Evolutionary conservation across 2,329 filamentous ascomycete genomes (phyloP).

Genomic region (Cryphonectria nitschkei): DNA sequence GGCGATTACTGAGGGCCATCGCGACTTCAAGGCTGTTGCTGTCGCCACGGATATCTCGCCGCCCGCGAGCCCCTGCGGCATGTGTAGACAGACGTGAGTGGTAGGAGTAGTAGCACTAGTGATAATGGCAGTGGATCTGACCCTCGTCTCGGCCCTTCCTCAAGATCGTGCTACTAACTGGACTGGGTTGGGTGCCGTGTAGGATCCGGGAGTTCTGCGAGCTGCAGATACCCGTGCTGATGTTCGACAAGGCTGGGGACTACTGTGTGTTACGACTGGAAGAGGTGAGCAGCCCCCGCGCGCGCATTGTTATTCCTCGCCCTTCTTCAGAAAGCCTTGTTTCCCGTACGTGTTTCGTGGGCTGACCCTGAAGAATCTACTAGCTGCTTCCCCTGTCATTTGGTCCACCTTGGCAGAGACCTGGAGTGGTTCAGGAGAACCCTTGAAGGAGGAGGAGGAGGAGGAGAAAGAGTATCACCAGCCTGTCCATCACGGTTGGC

Average conservation of each 20-base stretch:
- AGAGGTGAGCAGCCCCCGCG: slow-evolving; percentile 51
- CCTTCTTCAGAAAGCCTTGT: slow-evolving; percentile 6
- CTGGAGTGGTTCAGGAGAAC: slow-evolving; percentile 20
- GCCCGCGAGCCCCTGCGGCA: slow-evolving; percentile 82
- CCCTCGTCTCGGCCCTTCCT: neutral
- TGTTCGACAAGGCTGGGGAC: slow-evolving; percentile 85
- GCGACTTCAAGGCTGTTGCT: slow-evolving; percentile 74
- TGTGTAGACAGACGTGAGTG: slow-evolving; percentile 88
- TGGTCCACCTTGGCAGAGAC: slow-evolving; percentile 30
- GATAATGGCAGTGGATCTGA: neutral
- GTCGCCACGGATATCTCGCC: slow-evolving; percentile 79
- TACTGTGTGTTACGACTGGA: slow-evolving; percentile 72
- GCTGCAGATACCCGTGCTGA: slow-evolving; percentile 75
- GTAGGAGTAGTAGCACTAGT: neutral
- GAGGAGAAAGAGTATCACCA: neutral
- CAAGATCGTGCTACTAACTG: neutral
- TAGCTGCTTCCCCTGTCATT: slow-evolving; percentile 61
- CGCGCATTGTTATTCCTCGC: slow-evolving; percentile 6
- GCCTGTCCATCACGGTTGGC: neutral
- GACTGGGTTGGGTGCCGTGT: slow-evolving; percentile 13
- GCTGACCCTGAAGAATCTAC: slow-evolving; percentile 15
- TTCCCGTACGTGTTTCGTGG: neutral
- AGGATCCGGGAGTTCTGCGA: slow-evolving; percentile 78
- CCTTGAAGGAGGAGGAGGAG: neutral
- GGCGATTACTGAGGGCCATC: slow-evolving; percentile 67